Base-by-base conservation (phyloP, 2,329 filamentous ascomycete genomes). In the Diplodia scrobiculata region DNA sequence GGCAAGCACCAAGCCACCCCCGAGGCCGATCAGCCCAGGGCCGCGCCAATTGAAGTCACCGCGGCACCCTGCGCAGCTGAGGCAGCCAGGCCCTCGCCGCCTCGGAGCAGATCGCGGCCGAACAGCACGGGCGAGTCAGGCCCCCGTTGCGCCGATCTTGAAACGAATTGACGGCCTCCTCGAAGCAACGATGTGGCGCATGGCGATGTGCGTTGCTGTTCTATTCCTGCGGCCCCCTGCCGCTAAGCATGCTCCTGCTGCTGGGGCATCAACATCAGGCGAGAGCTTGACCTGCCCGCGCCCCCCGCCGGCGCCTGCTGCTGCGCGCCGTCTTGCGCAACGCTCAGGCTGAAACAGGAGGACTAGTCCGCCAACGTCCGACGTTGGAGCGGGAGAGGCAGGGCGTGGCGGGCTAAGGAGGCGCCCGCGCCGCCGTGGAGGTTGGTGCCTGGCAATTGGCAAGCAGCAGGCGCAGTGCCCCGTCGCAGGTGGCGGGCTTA, bases 291-390 rank as follows among this genome's bases (percentile, higher is more conserved):
- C 55, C 55, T 60, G 55, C 55, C 4, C 3, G 54, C 34, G n/a
- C 34, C 54, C 54, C 54, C 54, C 25, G 54, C 36, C 54, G 41
- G 54, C 54, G 54, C 52, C 29, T 34, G 54, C 29, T 34, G 54
- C 34, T 60, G 55, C 36, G 55, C 36, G 62, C 41, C 34, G 50
- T 11, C 27, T 65, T 65, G 62, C 62, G 62, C 62, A 65, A 65
- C 52, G 63, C 52, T 58, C 63, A 65, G 55, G 52, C 51, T 65
- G 63, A 65, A 65, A 65, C 63, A 65, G 52, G 63, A 65, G 63
- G 10, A 41, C 60, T 51, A 32, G 52, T 13, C 27, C 27, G 62
- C 53, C 53, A 58, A 59, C 54, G 54, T 59, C 58, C 27, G 45
- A 62, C 58, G 58, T 62, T 50, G 29, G 52, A 36, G 32, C 29